Evolutionary conservation across 1,284 basidiomycete species (phyloP).

Genomic region (Chalciporus piperatoides): DNA sequence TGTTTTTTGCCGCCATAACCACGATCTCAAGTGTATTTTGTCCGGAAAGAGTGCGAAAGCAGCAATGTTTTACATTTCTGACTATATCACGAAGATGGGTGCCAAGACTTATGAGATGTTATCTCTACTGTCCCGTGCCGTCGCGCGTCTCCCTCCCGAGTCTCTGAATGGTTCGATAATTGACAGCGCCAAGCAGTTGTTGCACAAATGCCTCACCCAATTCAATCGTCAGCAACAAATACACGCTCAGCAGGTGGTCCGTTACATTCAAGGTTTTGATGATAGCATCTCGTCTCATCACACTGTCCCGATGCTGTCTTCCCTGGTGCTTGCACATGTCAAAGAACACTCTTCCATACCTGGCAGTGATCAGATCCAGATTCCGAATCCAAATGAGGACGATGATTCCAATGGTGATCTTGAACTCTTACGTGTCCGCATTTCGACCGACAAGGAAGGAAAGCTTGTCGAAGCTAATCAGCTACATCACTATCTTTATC

Average conservation of each 20-base stretch:
- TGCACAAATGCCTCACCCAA: conserved; percentile 15
- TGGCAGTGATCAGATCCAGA: too few relatives aligned
- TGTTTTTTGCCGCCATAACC: conserved; percentile 17
- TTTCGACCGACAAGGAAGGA: conserved; percentile 4
- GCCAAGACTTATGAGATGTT: conserved; percentile 12
- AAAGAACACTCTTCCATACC: too few relatives aligned
- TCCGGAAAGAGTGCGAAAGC: conserved; percentile 14
- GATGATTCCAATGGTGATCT: too few relatives aligned
- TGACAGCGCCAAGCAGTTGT: conserved; percentile 2
- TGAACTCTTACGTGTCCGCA: too few relatives aligned
- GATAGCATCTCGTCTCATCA: conserved; percentile 10
- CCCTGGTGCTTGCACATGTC: neutral
- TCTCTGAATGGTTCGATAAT: neutral
- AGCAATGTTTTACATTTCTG: conserved; percentile 18
- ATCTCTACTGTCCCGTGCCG: conserved; percentile 5
- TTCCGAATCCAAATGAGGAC: too few relatives aligned
- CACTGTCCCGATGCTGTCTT: conserved; percentile 9
- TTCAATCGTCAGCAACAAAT: conserved; percentile 15
- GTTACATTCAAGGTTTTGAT: conserved; percentile 10
- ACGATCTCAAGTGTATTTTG: conserved; percentile 17
- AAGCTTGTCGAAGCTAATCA: conserved; percentile 1
- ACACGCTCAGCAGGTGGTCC: conserved; percentile 13
- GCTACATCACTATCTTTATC: conserved; percentile 1
- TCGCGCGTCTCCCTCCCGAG: too few relatives aligned
- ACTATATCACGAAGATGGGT: conserved; percentile 18